Evolutionary conservation across 2,329 filamentous ascomycete species (phyloP).

Genomic region (Nemania sp.): DNA sequence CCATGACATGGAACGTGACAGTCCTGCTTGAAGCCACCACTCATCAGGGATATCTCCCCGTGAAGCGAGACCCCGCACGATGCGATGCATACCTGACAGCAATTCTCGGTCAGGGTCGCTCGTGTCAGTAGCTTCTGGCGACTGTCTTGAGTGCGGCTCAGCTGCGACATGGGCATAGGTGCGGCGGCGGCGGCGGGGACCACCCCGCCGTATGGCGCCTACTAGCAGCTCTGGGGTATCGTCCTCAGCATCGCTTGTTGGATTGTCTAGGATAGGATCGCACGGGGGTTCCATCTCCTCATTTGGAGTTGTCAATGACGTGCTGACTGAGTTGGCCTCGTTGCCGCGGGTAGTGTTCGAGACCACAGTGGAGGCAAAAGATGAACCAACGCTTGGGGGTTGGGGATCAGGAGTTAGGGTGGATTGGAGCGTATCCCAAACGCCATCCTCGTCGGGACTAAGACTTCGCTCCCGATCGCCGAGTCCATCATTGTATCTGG

Average conservation of each 20-base stretch:
- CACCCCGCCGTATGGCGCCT: constrained; percentile 17
- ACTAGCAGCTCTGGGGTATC: constrained; percentile 34
- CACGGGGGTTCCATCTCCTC: constrained; percentile 50
- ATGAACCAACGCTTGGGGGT: constrained; percentile 78
- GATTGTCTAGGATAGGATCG: constrained; percentile 58
- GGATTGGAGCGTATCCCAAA: constrained; percentile 79
- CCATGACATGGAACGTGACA: constrained; percentile 60
- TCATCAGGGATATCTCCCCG: constrained; percentile 79
- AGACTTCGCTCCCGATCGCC: constrained; percentile 83
- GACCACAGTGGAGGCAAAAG: constrained; percentile 71
- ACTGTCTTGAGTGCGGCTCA: constrained; percentile 11
- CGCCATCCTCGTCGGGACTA: constrained; percentile 67
- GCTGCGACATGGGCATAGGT: constrained; percentile 48
- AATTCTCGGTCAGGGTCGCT: constrained; percentile 37
- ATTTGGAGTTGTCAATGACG: constrained; percentile 49
- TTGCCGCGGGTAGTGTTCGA: constrained; percentile 49
- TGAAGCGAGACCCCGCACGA: constrained; percentile 70
- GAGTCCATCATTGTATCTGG: constrained; percentile 64
- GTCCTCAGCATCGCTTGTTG: constrained; percentile 57
- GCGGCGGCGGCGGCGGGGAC: constrained; percentile 24
- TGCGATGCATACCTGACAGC: constrained; percentile 69
- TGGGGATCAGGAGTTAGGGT: constrained; percentile 82
- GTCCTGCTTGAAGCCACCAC: constrained; percentile 75
- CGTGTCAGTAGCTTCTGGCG: constrained; percentile 17
- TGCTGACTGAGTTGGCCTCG: constrained; percentile 49